These are phyloP conservation scores for Oryza nivara DNA, from an alignment of 176 grass and related monocot species.

Conservation along the genomic window DNA sequence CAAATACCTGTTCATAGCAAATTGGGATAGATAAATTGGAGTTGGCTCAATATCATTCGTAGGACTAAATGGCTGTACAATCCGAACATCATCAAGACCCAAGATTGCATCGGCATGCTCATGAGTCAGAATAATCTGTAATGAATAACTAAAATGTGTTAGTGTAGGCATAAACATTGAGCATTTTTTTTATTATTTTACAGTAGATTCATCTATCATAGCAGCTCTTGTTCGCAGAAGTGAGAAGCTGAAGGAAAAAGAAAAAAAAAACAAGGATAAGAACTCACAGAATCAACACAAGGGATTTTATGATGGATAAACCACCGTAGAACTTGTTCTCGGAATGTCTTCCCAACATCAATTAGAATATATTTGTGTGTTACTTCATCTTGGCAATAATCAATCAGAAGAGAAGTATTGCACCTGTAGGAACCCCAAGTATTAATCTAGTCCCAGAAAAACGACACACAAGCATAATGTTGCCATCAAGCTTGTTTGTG, in stretches of 20 bases:
- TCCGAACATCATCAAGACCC: constrained; percentile 91
- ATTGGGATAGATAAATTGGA: constrained; percentile 84
- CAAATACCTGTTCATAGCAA: constrained; percentile 81
- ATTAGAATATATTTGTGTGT: constrained; percentile 81
- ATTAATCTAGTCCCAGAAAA: constrained; percentile 15
- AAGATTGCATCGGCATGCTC: constrained; percentile 93
- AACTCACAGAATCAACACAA: constrained; percentile 88
- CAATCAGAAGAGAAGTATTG: constrained; percentile 97
- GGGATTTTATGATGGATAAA: constrained; percentile 92
- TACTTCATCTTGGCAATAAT: constrained; percentile 74
- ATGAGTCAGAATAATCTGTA: constrained; percentile 94
- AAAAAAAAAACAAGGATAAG: constrained; percentile 4
- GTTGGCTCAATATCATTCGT: constrained; percentile 91
- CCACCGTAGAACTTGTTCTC: constrained; percentile 96
- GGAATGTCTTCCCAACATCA: constrained; percentile 92
- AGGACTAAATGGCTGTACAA: constrained; percentile 75
- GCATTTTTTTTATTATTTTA: constrained; percentile 2
- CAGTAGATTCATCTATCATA: neutral
- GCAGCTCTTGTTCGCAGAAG: neutral
- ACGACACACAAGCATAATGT: constrained; percentile 2
- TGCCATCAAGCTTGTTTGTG: neutral
- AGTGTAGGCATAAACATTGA: constrained; percentile 20
- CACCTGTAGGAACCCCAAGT: constrained; percentile 63
- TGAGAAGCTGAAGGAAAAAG: constrained; percentile 31
- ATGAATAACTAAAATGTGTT: constrained; percentile 25